A percentile compares a stretch with the other conserved stretches of the same genome.
These are phyloP conservation scores for Lotmaria passim DNA, from an alignment of 208 protist species.

Conservation along the genomic window DNA sequence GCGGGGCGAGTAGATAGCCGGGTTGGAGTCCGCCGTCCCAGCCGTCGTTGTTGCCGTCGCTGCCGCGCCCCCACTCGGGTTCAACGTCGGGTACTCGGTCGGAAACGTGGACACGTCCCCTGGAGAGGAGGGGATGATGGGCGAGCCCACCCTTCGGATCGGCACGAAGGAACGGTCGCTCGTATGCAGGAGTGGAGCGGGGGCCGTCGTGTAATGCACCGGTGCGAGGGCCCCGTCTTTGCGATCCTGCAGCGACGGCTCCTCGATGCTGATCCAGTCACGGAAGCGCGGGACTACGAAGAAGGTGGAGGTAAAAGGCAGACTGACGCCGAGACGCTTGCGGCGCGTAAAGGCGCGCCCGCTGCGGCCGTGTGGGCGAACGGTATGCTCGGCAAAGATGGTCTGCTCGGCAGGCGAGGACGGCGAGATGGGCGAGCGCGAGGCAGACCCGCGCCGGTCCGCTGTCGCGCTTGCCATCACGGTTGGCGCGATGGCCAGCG, in stretches of 20 bases:
- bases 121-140: slow-evolving; percentile 3
- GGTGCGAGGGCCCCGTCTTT: slow-evolving; percentile 41
- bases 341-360: slow-evolving; percentile 33
- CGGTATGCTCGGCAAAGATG: slow-evolving; percentile 26
- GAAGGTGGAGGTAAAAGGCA: slow-evolving; percentile 66
- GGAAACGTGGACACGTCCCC: neutral
- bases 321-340: slow-evolving; percentile 55
- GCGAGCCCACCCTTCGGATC: slow-evolving; percentile 8
- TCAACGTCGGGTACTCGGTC: slow-evolving; percentile 11
- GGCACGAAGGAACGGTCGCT: slow-evolving; percentile 42
- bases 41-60: neutral
- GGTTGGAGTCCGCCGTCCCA: too few relatives aligned
- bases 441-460: neutral
- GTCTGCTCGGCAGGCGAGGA: slow-evolving; percentile 5
- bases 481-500: neutral
- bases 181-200: slow-evolving; percentile 25
- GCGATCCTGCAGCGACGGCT: slow-evolving; percentile 54
- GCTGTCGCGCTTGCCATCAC: neutral
- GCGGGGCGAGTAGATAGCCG: slow-evolving; percentile 7
- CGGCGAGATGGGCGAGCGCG: neutral
- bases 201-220: slow-evolving; percentile 14
- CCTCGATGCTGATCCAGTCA: slow-evolving; percentile 75
- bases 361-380: slow-evolving; percentile 15
- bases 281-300: slow-evolving; percentile 47
- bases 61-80: neutral